Evolutionary conservation across 345 rosid genomes (phyloP), one percentile per base, ranked within the genome.

Genomic region (Excoecaria agallocha): DNA sequence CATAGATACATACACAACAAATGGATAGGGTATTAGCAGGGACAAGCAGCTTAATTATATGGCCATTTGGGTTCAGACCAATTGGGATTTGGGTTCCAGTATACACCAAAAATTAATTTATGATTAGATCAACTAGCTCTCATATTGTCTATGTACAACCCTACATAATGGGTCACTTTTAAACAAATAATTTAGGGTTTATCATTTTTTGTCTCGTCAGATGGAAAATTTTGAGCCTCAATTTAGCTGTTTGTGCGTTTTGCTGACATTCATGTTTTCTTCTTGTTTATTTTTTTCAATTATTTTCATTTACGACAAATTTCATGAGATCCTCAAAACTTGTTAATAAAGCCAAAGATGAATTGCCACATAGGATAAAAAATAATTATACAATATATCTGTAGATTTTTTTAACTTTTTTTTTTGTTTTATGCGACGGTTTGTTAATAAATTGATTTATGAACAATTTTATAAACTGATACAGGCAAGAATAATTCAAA

Each of bases 81-180:
- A 46, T 74, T 65, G 24, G 78, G 82, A 59, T 73, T 80, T 64
- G 82, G 66, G 77, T 49, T 68, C 39, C 24, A 58, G 20, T 52
- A 11, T 52, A 39, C 51, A 69, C 81, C 77, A 77, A 80, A 72
- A n/a, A 35, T 74, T 65, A 72, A 9, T 58, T 35, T 49, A 77
- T 85, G 64, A 73, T 61, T 77, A 75, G 70, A 55, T 81, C 58
- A 64, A 59, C 71, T 64, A 46, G n/a, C n/a, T 16, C 76, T 79
- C 66, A 0, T 83, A 57, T 75, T 83, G 86, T 81, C 82, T 22
- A 48, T 69, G 45, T 8, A 48, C 22, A 59, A 71, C 81, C 82
- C 59, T 60, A 61, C 85, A 83, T 46, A 30, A 8, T 0, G 84
- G 84, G 85, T 75, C 84, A 62, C 16, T 39, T 71, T 2, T 64